Evolutionary conservation across 176 grass and related monocot species (phyloP).

Genomic region (Rhynchospora pubera): DNA sequence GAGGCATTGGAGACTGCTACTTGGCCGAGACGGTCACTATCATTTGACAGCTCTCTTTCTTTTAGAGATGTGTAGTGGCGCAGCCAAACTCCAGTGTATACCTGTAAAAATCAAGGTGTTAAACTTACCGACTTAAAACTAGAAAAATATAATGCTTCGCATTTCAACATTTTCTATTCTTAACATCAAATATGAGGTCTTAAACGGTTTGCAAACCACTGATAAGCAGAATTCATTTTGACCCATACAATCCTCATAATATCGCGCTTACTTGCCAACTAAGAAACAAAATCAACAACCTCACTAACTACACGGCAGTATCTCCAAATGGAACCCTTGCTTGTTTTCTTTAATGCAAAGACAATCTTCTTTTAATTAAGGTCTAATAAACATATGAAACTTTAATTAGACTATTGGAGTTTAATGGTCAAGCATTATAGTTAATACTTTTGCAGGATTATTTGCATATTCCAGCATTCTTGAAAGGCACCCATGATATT

Average conservation of each 20-base stretch:
- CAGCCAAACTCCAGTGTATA: constrained; percentile 71
- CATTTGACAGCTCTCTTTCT: constrained; percentile 45
- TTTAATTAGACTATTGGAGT: background rate
- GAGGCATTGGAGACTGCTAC: constrained; percentile 80
- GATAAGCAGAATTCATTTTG: too few relatives aligned
- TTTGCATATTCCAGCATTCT: background rate
- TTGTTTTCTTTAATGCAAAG: background rate
- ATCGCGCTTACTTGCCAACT: too few relatives aligned
- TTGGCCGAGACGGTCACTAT: constrained; percentile 56
- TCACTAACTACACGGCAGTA: too few relatives aligned
- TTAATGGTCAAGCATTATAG: background rate
- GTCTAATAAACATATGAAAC: background rate
- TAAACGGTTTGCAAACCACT: background rate
- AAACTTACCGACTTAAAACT: background rate
- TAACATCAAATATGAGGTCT: background rate
- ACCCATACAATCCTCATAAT: too few relatives aligned
- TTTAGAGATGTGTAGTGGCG: constrained; percentile 56
- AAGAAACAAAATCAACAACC: too few relatives aligned
- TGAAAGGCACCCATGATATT: background rate
- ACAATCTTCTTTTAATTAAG: background rate
- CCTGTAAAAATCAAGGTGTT: constrained; percentile 25
- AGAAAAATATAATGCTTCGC: background rate
- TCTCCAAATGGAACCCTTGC: background rate
- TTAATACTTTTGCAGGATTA: background rate
- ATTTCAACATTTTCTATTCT: background rate